A percentile compares a stretch with the other conserved stretches of the same genome.
These are phyloP conservation scores for Daldinia caldariorum DNA, from an alignment of 495 filamentous ascomycete genomes.

Conservation along the genomic window DNA sequence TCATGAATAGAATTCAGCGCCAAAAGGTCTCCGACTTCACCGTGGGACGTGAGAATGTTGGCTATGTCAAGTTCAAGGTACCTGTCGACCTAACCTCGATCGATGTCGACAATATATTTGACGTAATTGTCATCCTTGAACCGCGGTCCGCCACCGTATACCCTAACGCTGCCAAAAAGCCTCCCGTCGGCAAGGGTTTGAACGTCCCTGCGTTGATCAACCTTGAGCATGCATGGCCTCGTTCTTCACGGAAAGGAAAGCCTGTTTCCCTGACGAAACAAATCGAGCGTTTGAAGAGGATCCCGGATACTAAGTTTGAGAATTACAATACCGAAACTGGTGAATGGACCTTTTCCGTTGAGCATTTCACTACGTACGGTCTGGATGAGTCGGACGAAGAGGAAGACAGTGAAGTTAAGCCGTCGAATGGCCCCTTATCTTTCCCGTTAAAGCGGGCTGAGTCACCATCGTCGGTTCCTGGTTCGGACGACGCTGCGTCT, in stretches of 20 bases:
- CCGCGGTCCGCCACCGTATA: constrained; percentile 88
- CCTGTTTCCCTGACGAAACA: constrained; percentile 72
- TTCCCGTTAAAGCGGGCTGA: constrained; percentile 6
- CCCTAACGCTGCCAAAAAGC: constrained; percentile 76
- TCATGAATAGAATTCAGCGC: constrained; percentile 77
- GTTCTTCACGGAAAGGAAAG: constrained; percentile 66
- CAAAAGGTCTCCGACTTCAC: constrained; percentile 75
- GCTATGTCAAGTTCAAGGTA: constrained; percentile 79
- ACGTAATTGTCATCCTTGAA: constrained; percentile 75
- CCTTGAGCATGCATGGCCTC: constrained; percentile 90
- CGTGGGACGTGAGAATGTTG: constrained; percentile 83
- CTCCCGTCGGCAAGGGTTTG: constrained; percentile 81
- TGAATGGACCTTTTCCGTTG: constrained; percentile 88
- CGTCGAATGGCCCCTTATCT: constrained; percentile 44
- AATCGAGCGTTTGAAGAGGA: constrained; percentile 78
- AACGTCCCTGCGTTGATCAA: constrained; percentile 89
- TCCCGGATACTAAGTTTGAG: constrained; percentile 81
- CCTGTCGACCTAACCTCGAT: constrained; percentile 81
- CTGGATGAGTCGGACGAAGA: constrained; percentile 77
- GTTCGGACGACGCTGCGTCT: constrained; percentile 36
- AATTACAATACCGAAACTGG: constrained; percentile 80
- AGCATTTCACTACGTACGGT: constrained; percentile 97
- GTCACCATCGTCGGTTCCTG: constrained; percentile 1
- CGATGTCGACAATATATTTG: constrained; percentile 75
- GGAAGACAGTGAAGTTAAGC: constrained; percentile 69